These are phyloP conservation scores for Aspergillus ibericus DNA, from an alignment of 2,329 filamentous ascomycete genomes.

Conservation along the genomic window DNA sequence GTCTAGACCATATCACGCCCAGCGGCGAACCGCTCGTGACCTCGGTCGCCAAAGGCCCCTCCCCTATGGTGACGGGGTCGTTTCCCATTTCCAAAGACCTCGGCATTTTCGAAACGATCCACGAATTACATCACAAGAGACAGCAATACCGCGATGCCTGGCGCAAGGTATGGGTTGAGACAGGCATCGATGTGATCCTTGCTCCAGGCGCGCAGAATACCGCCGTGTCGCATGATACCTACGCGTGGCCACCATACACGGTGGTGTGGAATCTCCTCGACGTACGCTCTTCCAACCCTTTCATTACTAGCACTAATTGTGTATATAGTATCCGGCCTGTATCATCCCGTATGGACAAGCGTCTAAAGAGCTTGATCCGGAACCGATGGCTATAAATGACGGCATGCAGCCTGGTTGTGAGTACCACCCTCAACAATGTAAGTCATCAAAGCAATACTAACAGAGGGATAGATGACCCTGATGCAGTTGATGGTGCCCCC, in stretches of 20 bases:
- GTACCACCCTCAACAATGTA: neutral
- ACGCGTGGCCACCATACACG: conserved; percentile 45
- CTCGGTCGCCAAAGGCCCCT: conserved; percentile 34
- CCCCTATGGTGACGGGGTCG: conserved; percentile 28
- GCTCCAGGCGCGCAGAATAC: conserved; percentile 52
- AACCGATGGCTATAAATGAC: conserved; percentile 31
- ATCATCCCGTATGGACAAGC: conserved; percentile 50
- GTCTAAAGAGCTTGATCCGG: conserved; percentile 43
- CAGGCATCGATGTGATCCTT: conserved; percentile 54
- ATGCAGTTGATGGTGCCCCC: conserved; percentile 45
- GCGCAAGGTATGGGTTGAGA: conserved; percentile 43
- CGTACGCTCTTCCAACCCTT: conserved; percentile 36
- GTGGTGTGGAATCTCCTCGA: conserved; percentile 55
- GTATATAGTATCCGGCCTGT: conserved; percentile 50
- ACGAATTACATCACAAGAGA: conserved; percentile 44
- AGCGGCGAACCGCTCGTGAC: conserved; percentile 48
- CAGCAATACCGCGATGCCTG: conserved; percentile 40
- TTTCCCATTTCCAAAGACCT: conserved; percentile 27
- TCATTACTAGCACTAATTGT: neutral
- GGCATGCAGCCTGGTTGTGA: conserved; percentile 27
- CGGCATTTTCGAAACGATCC: conserved; percentile 42
- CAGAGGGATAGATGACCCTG: conserved; percentile 40
- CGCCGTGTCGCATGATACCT: conserved; percentile 53
- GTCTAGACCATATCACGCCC: conserved; percentile 32
- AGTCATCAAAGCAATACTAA: neutral